These are phyloP conservation scores for Capronia coronata DNA, from an alignment of 2,329 filamentous ascomycete species.

Conservation along the genomic window DNA sequence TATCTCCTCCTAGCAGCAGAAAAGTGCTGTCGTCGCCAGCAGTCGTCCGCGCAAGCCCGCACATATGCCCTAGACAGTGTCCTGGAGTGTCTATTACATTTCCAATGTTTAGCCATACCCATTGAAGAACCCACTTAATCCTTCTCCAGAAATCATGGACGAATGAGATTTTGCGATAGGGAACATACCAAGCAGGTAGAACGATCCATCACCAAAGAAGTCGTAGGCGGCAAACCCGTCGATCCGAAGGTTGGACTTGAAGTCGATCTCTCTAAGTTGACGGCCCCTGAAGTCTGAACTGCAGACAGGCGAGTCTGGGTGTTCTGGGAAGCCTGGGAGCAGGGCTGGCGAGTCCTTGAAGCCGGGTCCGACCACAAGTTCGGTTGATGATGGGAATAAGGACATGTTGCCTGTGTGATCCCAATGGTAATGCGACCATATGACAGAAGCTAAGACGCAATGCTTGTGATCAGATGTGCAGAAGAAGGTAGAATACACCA, in stretches of 20 bases:
- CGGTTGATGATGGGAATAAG: slow-evolving; percentile 42
- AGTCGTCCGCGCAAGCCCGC: slow-evolving; percentile 44
- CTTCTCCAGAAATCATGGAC: too few relatives aligned
- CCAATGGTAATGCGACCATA: slow-evolving; percentile 31
- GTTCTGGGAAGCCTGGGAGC: slow-evolving; percentile 44
- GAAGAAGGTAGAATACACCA: neutral
- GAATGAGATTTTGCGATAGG: too few relatives aligned
- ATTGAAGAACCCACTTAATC: too few relatives aligned
- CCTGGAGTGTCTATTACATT: slow-evolving; percentile 47
- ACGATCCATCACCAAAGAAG: slow-evolving; percentile 39
- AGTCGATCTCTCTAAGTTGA: slow-evolving; percentile 25
- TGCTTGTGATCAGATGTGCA: neutral
- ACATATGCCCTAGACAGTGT: slow-evolving; percentile 44
- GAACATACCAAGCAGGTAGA: slow-evolving; percentile 39
- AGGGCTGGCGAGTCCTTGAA: slow-evolving; percentile 38
- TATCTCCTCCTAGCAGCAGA: slow-evolving; percentile 48
- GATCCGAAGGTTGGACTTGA: slow-evolving; percentile 27
- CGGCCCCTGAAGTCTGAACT: slow-evolving; percentile 34
- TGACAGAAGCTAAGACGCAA: slow-evolving; percentile 26
- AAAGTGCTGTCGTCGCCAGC: slow-evolving; percentile 33
- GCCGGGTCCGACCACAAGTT: slow-evolving; percentile 50
- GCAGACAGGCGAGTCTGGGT: slow-evolving; percentile 33
- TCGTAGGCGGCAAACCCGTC: slow-evolving; percentile 38
- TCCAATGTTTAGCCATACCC: slow-evolving; percentile 44
- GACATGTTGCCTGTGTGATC: slow-evolving; percentile 49